A percentile compares a stretch with the other conserved stretches of the same genome.
phyloP scores from a whole-genome alignment of 1,284 basidiomycete genomes.

The Grifola frondosa region DNA sequence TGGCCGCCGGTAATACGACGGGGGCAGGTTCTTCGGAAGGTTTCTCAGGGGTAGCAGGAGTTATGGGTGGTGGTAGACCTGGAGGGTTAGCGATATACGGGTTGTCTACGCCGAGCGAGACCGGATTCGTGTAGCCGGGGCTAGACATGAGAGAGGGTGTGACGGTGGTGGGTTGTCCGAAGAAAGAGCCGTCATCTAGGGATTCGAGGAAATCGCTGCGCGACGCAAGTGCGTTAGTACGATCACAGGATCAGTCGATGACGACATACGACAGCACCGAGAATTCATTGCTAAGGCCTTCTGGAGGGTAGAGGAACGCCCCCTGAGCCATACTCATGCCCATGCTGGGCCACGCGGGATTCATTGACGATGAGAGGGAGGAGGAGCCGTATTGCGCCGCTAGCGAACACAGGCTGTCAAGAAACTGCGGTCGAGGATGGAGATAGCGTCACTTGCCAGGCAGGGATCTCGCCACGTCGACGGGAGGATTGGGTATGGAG shows the following conservation, averaged over 20 bases:
- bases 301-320: constrained; percentile 63
- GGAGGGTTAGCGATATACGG: constrained; percentile 23
- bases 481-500: constrained; percentile 30
- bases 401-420: too few relatives aligned
- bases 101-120: constrained; percentile 30
- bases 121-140: constrained; percentile 36
- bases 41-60: constrained; percentile 24
- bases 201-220: constrained; percentile 79
- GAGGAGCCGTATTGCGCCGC: constrained; percentile 27
- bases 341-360: constrained; percentile 49
- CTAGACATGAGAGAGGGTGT: constrained; percentile 50
- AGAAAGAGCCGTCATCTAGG: constrained; percentile 72
- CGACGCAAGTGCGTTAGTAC: neutral
- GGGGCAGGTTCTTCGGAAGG: constrained; percentile 32
- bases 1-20: constrained; percentile 62
- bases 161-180: constrained; percentile 52
- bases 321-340: constrained; percentile 43
- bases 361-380: constrained; percentile 32
- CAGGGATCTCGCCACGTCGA: constrained; percentile 26
- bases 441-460: constrained; percentile 25
- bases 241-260: neutral
- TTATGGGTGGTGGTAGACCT: constrained; percentile 8
- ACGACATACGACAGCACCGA: constrained; percentile 71
- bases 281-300: constrained; percentile 77
- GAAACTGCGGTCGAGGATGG: constrained; percentile 9